Conservation (phyloP, 2,329 filamentous ascomycete species). For the Fusarium liriodendri region DNA sequence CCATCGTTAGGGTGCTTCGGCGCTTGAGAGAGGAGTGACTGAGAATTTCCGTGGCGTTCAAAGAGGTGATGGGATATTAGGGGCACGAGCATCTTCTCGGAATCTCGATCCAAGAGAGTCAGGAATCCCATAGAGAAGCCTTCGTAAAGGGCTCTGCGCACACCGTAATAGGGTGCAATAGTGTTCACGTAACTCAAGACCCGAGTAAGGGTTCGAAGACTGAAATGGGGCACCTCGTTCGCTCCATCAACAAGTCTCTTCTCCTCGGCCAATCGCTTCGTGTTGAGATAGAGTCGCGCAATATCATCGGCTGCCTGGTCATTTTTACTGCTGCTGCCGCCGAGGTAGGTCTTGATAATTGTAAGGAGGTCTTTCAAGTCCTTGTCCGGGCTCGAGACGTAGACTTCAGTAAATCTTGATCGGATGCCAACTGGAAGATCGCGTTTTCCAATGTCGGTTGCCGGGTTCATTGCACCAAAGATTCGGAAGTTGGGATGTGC, state of each 20-base stretch:
- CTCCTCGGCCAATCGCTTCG: conserved; percentile 82
- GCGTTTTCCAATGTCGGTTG: conserved; percentile 95
- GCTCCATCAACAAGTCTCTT: conserved; percentile 94
- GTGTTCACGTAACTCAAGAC: conserved; percentile 89
- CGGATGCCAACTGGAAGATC: conserved; percentile 90
- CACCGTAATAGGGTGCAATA: conserved; percentile 84
- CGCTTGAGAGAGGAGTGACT: conserved; percentile 80
- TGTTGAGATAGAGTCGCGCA: conserved; percentile 87
- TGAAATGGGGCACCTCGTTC: conserved; percentile 96
- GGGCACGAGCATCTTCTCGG: conserved; percentile 81
- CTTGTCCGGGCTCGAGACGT: conserved; percentile 89
- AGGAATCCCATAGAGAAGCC: conserved; percentile 99
- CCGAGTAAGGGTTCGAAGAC: conserved; percentile 90
- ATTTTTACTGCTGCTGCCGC: conserved; percentile 75
- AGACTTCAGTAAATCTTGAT: conserved; percentile 95
- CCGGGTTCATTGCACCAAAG: conserved; percentile 99
- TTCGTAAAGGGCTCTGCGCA: conserved; percentile 89
- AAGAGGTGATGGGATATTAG: conserved; percentile 86
- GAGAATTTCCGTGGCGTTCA: conserved; percentile 72
- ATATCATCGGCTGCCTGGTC: conserved; percentile 83
- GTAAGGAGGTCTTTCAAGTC: conserved; percentile 87
- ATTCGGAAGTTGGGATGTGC: conserved; percentile 95
- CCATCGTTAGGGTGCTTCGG: conserved; percentile 83
- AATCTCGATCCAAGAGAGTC: conserved; percentile 85
- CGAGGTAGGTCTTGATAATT: conserved; percentile 90